These are phyloP conservation scores for Fagus sylvatica DNA, from an alignment of 306 rosid genomes.

Conservation along the genomic window DNA sequence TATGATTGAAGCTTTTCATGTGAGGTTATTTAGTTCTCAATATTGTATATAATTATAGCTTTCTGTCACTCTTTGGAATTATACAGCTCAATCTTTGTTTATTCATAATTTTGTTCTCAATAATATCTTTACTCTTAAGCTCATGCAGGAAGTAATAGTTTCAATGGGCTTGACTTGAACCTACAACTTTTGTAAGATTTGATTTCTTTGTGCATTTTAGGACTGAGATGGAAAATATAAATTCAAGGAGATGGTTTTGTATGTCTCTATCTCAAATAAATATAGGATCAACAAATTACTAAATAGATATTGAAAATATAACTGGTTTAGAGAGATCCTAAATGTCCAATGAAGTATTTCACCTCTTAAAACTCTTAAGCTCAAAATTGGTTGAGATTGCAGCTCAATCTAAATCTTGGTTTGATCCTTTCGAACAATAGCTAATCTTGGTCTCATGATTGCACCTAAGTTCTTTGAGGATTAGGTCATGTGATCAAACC, in stretches of 20 bases:
- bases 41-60: too few species aligned
- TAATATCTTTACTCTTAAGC: slow-evolving; percentile 19
- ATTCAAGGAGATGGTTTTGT: neutral
- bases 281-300: neutral
- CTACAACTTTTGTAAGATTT: slow-evolving; percentile 74
- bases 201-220: slow-evolving; percentile 17
- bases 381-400: neutral
- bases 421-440: neutral
- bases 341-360: neutral
- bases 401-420: neutral
- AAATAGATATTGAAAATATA: neutral
- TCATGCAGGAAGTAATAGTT: too few species aligned
- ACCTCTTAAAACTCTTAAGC: neutral
- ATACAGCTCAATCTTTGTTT: neutral
- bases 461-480: neutral
- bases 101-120: neutral
- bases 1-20: too few species aligned
- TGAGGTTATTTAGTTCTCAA: too few species aligned
- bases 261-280: neutral
- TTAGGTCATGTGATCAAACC: neutral
- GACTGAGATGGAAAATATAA: neutral
- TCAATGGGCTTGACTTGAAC: too few species aligned
- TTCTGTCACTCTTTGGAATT: neutral
- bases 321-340: neutral
- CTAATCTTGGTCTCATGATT: neutral